Evolutionary conservation across 1,139 yeast genomes (phyloP), one percentile per base, ranked within the genome.

Genomic region (Saccharomyces pastorianus): DNA sequence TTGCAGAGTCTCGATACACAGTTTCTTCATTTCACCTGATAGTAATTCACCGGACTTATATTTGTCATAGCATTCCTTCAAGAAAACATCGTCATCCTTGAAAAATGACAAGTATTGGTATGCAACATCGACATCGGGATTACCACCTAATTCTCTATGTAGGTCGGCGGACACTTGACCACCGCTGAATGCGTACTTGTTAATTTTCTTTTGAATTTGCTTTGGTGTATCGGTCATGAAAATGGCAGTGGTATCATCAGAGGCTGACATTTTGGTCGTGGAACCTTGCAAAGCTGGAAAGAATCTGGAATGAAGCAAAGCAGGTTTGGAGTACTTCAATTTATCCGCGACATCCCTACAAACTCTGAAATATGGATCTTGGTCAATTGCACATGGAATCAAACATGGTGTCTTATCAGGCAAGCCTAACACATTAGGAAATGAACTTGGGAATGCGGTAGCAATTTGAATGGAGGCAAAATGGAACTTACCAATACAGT

Each of bases 281-380:
- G 98, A 86, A 51, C 99, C 99, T 76, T 93, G 98, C 64, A 95
- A 79, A 51, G 99, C 98, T 47, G 99, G 99, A 86, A 95, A 93
- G 73, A 95, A 95, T 73, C 88, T 87, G 56, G 99, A 85, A 72
- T 93, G 98, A 62, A 95, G 79, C 71, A 93, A 80, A 4, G 97
- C 83, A 23, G 98, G 99, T 73, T 95, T 95, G 61, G 91, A 76
- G 70, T 80, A 95, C 73, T 86, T 88, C 68, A 95, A 80, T 71
- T 91, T 93, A 67, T 85, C 90, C 27, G 99, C 97, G 59, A 95
- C 99, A 70, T 95, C 99, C 73, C 99, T 81, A 73, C 96, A 88
- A 31, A 95, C 96, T 71, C 99, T 81, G 76, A 95, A 95, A 73
- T 95, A 95, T 42, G 99, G 99, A 72, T 95, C 99, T 76, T 91